Conservation (phyloP, 2,329 filamentous ascomycete species). For the Colletotrichum gigasporum region DNA sequence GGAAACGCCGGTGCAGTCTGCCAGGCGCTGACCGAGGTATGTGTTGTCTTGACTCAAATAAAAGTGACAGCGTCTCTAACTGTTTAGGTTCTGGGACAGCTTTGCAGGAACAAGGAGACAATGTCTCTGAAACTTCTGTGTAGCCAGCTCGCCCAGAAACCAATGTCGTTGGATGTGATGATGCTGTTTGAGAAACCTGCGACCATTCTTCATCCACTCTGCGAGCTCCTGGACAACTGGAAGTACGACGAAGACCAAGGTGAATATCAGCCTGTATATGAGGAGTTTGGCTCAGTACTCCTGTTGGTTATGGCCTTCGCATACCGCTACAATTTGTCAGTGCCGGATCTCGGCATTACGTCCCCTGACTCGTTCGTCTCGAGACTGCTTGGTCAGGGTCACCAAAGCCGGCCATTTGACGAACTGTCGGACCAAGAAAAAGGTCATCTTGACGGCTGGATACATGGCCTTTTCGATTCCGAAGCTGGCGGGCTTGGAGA, state of each 20-base stretch:
- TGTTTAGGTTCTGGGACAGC: slow-evolving; percentile 70
- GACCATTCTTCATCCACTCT: slow-evolving; percentile 77
- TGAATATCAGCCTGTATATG: slow-evolving; percentile 86
- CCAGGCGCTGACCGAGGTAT: slow-evolving; percentile 77
- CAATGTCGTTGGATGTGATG: slow-evolving; percentile 77
- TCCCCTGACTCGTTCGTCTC: slow-evolving; percentile 73
- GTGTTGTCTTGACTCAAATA: slow-evolving; percentile 28
- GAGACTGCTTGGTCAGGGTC: slow-evolving; percentile 69
- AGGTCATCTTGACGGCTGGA: slow-evolving; percentile 76
- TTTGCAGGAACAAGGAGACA: slow-evolving; percentile 79
- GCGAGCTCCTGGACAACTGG: slow-evolving; percentile 81
- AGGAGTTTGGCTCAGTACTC: slow-evolving; percentile 83
- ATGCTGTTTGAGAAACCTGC: slow-evolving; percentile 78
- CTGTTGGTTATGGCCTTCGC: slow-evolving; percentile 78
- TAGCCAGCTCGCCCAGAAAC: slow-evolving; percentile 76
- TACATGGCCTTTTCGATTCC: slow-evolving; percentile 79
- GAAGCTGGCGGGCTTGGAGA: slow-evolving; percentile 80
- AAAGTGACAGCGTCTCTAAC: slow-evolving; percentile 2
- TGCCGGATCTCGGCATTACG: slow-evolving; percentile 70
- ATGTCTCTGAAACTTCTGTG: slow-evolving; percentile 83
- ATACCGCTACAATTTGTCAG: slow-evolving; percentile 76
- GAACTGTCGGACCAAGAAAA: slow-evolving; percentile 73
- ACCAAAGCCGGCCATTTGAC: slow-evolving; percentile 64
- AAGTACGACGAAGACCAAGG: slow-evolving; percentile 84
- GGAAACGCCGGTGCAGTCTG: slow-evolving; percentile 90